A percentile compares a stretch with the other conserved stretches of the same genome.
Conservation (phyloP, 1,139 yeast species). For the Saccharomyces hybrid region DNA sequence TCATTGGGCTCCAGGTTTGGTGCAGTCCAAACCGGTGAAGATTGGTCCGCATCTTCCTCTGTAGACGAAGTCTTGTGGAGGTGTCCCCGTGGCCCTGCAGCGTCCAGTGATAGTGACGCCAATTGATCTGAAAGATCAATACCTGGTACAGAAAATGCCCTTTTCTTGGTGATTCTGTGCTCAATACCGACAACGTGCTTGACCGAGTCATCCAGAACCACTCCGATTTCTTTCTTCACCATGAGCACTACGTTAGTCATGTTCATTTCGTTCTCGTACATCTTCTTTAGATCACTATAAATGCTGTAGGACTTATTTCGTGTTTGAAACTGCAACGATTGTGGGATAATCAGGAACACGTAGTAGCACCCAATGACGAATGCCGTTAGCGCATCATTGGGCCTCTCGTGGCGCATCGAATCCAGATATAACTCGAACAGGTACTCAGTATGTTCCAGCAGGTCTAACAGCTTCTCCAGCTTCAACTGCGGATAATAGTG, state of each 20-base stretch:
- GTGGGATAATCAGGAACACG: slow-evolving; percentile 33
- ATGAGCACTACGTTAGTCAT: slow-evolving; percentile 34
- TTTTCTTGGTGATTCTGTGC: slow-evolving; percentile 11
- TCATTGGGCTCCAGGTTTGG: slow-evolving; percentile 35
- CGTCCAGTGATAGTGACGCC: slow-evolving; percentile 6
- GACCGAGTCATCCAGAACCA: slow-evolving; percentile 20
- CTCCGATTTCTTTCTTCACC: slow-evolving; percentile 31
- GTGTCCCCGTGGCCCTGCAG: slow-evolving; percentile 1
- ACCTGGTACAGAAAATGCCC: slow-evolving; percentile 28
- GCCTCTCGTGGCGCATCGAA: slow-evolving; percentile 12
- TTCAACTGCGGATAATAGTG: slow-evolving; percentile 25
- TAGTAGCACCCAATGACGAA: slow-evolving; percentile 34
- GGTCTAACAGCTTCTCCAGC: slow-evolving; percentile 30
- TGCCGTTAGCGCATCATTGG: slow-evolving; percentile 26
- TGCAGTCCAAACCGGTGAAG: slow-evolving; percentile 34
- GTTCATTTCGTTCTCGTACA: slow-evolving; percentile 33
- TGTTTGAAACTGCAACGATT: slow-evolving; percentile 35
- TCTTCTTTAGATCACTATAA: slow-evolving; percentile 31
- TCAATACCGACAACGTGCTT: slow-evolving; percentile 9
- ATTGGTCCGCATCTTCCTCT: slow-evolving; percentile 13
- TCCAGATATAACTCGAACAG: slow-evolving; percentile 27
- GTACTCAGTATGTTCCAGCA: slow-evolving; percentile 30
- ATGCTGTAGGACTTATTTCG: slow-evolving; percentile 35
- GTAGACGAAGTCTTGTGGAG: not conserved
- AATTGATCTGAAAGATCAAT: slow-evolving; percentile 6